A percentile compares a stretch with the other conserved stretches of the same genome.
Conservation (phyloP, 2,329 filamentous ascomycete species). For the Colletotrichum godetiae region DNA sequence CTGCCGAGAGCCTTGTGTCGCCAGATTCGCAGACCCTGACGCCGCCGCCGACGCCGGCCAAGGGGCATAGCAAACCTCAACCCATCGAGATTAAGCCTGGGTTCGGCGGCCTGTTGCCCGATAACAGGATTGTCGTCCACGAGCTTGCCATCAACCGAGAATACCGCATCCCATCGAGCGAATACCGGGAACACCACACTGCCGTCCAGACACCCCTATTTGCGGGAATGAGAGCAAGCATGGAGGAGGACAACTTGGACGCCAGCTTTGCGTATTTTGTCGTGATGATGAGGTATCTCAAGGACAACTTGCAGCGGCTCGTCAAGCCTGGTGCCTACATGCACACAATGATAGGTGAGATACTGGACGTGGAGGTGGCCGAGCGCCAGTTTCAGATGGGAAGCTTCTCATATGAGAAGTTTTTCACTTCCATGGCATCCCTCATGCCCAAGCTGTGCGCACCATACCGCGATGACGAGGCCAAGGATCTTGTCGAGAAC, state of each 20-base stretch:
- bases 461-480: slow-evolving; percentile 81
- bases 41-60: slow-evolving; percentile 63
- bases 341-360: slow-evolving; percentile 79
- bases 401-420: slow-evolving; percentile 83
- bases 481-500: slow-evolving; percentile 74
- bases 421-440: slow-evolving; percentile 80
- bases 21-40: slow-evolving; percentile 62
- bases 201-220: slow-evolving; percentile 62
- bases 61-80: slow-evolving; percentile 53
- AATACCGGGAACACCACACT: slow-evolving; percentile 68
- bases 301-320: slow-evolving; percentile 77
- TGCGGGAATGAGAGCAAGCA: slow-evolving; percentile 70
- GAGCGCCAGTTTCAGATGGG: slow-evolving; percentile 76
- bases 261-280: slow-evolving; percentile 76
- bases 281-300: slow-evolving; percentile 77
- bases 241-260: slow-evolving; percentile 73
- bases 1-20: slow-evolving; percentile 50
- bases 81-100: slow-evolving; percentile 49
- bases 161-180: slow-evolving; percentile 75
- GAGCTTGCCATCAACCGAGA: slow-evolving; percentile 84
- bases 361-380: slow-evolving; percentile 79
- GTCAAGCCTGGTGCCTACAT: slow-evolving; percentile 78
- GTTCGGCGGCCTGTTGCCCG: slow-evolving; percentile 70
- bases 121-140: slow-evolving; percentile 81
- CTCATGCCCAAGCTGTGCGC: slow-evolving; percentile 84